Evolutionary conservation across 2,329 filamentous ascomycete species (phyloP).

Genomic region (Ophiocordyceps robertsii): DNA sequence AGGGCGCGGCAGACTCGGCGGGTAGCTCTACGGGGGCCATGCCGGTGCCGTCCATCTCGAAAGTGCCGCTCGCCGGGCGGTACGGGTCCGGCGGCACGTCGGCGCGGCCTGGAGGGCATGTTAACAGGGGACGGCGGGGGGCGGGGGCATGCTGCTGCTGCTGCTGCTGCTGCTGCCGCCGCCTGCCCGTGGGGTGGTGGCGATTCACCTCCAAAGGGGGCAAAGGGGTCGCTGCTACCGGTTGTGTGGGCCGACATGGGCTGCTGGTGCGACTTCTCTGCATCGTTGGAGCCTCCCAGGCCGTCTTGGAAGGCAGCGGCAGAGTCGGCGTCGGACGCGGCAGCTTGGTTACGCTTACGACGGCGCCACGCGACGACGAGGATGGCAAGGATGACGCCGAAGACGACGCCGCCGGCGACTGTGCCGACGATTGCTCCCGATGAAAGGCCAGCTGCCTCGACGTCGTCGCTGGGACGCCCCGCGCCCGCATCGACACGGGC

Average conservation of each 20-base stretch:
- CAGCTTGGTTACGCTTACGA: slow-evolving; percentile 8
- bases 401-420: slow-evolving; percentile 14
- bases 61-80: slow-evolving; percentile 14
- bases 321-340: slow-evolving; percentile 1
- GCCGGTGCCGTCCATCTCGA: slow-evolving; percentile 23
- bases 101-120: slow-evolving; percentile 15
- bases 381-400: slow-evolving; percentile 12
- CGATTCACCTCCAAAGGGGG: slow-evolving; percentile 29
- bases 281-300: slow-evolving; percentile 8
- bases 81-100: slow-evolving; percentile 16
- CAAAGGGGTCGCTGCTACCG: slow-evolving; percentile 23
- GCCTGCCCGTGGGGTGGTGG: no score
- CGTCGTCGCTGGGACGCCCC: neutral
- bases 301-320: slow-evolving; percentile 2
- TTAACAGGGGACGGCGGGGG: neutral
- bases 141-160: no score
- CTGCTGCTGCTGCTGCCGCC: no score
- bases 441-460: slow-evolving; percentile 5
- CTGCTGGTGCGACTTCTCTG: slow-evolving; percentile 13
- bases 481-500: neutral
- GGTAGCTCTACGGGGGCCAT: slow-evolving; percentile 19
- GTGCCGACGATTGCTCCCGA: slow-evolving; percentile 20
- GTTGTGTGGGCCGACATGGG: slow-evolving; percentile 13
- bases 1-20: slow-evolving; percentile 6
- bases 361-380: slow-evolving; percentile 8